phyloP scores from a whole-genome alignment of 2,329 filamentous ascomycete genomes.

The Ramichloridium luteum region DNA sequence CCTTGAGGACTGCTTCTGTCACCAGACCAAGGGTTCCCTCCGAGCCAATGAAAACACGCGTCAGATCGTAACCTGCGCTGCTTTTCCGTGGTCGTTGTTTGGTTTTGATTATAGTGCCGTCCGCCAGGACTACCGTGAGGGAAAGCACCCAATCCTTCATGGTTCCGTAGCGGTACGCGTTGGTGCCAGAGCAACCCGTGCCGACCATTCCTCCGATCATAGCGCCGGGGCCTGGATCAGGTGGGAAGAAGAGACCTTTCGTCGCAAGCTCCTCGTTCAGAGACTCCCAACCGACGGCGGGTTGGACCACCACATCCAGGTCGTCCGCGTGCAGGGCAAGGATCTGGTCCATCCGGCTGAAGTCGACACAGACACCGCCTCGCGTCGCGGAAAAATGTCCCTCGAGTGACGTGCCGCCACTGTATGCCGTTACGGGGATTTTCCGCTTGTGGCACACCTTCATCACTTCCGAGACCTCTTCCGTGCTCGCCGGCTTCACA shows the following conservation, averaged over 20 bases:
- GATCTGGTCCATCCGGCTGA: conserved; percentile 73
- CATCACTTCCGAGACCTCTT: conserved; percentile 78
- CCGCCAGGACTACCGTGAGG: conserved; percentile 77
- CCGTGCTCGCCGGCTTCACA: conserved; percentile 63
- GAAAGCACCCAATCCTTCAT: conserved; percentile 91
- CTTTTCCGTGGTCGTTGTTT: conserved; percentile 79
- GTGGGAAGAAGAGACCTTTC: conserved; percentile 73
- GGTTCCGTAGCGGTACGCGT: conserved; percentile 83
- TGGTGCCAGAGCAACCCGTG: conserved; percentile 68
- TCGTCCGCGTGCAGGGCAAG: conserved; percentile 61
- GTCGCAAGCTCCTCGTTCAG: conserved; percentile 69
- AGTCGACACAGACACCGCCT: conserved; percentile 77
- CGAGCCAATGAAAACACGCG: conserved; percentile 76
- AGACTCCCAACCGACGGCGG: conserved; percentile 73
- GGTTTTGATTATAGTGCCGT: conserved; percentile 83
- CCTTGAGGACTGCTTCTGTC: conserved; percentile 79
- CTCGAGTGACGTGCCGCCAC: conserved; percentile 78
- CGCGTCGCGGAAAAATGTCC: conserved; percentile 76
- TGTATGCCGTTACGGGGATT: conserved; percentile 80
- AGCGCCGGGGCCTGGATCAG: conserved; percentile 79
- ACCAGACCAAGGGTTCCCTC: conserved; percentile 87
- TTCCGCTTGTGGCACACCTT: conserved; percentile 69
- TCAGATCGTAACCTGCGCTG: conserved; percentile 84
- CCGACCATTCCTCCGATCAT: conserved; percentile 87
- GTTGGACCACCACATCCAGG: conserved; percentile 44